Conservation (phyloP, 257 asterid species). For the Penstemon davidsonii region DNA sequence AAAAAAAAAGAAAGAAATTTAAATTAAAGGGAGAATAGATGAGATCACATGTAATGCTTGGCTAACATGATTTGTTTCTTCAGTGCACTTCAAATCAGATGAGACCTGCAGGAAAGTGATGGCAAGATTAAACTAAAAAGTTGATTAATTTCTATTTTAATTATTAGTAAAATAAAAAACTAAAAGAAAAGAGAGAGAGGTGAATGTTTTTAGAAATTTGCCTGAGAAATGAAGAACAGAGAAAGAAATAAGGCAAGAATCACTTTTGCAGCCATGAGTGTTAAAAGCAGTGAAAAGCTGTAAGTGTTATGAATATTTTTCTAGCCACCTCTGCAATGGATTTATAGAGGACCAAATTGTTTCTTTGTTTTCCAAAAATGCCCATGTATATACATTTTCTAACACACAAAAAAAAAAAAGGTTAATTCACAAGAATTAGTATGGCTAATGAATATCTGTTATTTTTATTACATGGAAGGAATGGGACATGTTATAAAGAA, state of each 20-base stretch:
- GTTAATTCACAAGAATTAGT: too few relatives aligned
- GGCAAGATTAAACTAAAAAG: background rate
- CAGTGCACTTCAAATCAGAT: constrained; percentile 33
- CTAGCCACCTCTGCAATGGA: too few relatives aligned
- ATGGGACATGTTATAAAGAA: too few relatives aligned
- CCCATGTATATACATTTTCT: too few relatives aligned
- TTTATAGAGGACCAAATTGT: too few relatives aligned
- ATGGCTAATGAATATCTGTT: too few relatives aligned
- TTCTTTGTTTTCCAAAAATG: too few relatives aligned
- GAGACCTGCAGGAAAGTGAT: constrained; percentile 34
- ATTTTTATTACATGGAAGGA: too few relatives aligned
- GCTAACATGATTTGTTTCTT: constrained; percentile 37
- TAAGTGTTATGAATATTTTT: too few relatives aligned
- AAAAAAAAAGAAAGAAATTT: too few relatives aligned
- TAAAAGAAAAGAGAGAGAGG: background rate
- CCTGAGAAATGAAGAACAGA: constrained; percentile 38
- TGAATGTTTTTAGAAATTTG: background rate
- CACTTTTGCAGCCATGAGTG: constrained; percentile 34
- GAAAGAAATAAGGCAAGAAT: constrained; percentile 26
- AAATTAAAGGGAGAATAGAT: background rate
- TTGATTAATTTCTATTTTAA: background rate
- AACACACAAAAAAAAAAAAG: too few relatives aligned
- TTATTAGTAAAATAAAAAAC: background rate
- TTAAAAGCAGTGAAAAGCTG: background rate
- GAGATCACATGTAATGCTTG: constrained; percentile 38